Evolutionary conservation across 2,329 filamentous ascomycete genomes (phyloP).

Genomic region (Coniochaeta ligniaria): DNA sequence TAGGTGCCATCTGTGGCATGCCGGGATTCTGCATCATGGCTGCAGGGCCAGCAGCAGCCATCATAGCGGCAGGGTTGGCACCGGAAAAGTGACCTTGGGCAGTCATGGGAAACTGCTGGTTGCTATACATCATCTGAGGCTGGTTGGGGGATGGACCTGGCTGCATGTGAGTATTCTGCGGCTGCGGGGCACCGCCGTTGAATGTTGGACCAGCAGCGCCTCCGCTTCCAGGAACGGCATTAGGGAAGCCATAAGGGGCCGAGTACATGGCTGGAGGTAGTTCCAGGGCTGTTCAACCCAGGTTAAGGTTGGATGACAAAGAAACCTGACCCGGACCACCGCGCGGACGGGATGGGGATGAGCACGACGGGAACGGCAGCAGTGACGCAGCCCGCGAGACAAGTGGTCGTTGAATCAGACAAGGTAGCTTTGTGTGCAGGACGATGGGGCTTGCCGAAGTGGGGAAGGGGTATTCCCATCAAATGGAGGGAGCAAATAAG

Average conservation of each 20-base stretch:
- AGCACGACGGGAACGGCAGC: neutral
- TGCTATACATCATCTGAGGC: constrained; percentile 52
- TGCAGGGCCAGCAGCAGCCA: constrained; percentile 46
- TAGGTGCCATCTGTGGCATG: constrained; percentile 52
- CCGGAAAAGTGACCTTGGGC: constrained; percentile 42
- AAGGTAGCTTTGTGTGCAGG: neutral
- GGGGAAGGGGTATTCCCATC: neutral
- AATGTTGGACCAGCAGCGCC: constrained; percentile 42
- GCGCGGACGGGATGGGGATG: neutral
- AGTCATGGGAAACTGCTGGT: constrained; percentile 49
- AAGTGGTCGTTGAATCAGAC: neutral
- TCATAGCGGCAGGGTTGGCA: constrained; percentile 36
- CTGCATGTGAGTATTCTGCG: constrained; percentile 38
- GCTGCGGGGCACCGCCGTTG: constrained; percentile 41
- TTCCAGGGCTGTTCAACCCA: neutral
- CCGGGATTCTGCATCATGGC: constrained; percentile 58
- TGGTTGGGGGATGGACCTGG: constrained; percentile 32
- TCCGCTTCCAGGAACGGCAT: constrained; percentile 38
- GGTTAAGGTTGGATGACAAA: neutral
- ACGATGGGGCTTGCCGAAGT: neutral
- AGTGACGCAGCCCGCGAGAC: neutral
- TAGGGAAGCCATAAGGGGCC: constrained; percentile 47
- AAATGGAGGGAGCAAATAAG: neutral
- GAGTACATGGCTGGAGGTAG: constrained; percentile 40
- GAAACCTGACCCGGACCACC: neutral